Percentiles rank a stretch among this genome's conserved stretches.
Evolutionary conservation across 2,329 filamentous ascomycete genomes (phyloP).

Genomic region (Trichoderma sp.): DNA sequence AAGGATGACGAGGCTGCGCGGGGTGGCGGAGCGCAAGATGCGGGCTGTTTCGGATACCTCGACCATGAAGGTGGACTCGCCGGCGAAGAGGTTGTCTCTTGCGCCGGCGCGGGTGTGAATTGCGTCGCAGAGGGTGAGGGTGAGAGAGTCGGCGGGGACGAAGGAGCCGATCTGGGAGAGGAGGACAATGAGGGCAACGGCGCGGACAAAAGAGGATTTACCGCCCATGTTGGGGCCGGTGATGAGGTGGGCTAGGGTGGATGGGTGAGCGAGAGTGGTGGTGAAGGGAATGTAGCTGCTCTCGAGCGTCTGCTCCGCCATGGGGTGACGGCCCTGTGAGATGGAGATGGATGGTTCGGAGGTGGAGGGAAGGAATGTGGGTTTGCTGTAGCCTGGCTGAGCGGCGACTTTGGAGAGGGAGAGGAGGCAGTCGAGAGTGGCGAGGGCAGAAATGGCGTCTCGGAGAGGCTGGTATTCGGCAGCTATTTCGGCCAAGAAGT

Average conservation of each 20-base stretch:
- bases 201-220: slow-evolving; percentile 96
- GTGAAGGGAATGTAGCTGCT: slow-evolving; percentile 91
- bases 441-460: slow-evolving; percentile 83
- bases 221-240: slow-evolving; percentile 99
- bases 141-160: slow-evolving; percentile 77
- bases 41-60: slow-evolving; percentile 90
- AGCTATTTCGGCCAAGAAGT: slow-evolving; percentile 73
- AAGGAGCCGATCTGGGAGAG: slow-evolving; percentile 95
- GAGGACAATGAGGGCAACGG: slow-evolving; percentile 86
- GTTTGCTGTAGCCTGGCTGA: slow-evolving; percentile 86
- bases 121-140: slow-evolving; percentile 82
- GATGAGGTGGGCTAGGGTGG: slow-evolving; percentile 77
- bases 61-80: slow-evolving; percentile 97
- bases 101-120: slow-evolving; percentile 96
- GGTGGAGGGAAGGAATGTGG: slow-evolving; percentile 65
- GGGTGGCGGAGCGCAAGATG: slow-evolving; percentile 86
- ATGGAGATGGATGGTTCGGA: slow-evolving; percentile 67
- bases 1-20: slow-evolving; percentile 83
- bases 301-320: slow-evolving; percentile 89
- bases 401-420: slow-evolving; percentile 83
- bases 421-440: slow-evolving; percentile 85
- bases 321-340: slow-evolving; percentile 78
- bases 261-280: slow-evolving; percentile 68
- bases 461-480: slow-evolving; percentile 87
- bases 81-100: slow-evolving; percentile 92